Evolutionary conservation across 1,284 basidiomycete genomes (phyloP), one percentile per base, ranked within the genome.

Genomic region (Cutaneotrichosporon cutaneum): DNA sequence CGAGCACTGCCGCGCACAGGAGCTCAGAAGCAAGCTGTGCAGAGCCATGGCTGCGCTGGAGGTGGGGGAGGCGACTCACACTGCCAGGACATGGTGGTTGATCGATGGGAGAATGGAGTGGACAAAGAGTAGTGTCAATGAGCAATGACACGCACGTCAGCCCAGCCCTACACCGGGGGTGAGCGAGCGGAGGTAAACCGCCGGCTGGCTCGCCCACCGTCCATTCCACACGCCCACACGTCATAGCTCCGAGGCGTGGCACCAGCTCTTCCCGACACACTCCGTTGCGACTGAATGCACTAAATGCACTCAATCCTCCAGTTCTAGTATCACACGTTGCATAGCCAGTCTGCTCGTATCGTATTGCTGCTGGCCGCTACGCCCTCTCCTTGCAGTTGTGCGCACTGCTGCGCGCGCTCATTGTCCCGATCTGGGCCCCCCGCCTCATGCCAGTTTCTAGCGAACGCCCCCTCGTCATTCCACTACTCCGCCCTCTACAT

Each of bases 61-160:
- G 16, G 26, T 7, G 27, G 27, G 10, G 8, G 13, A 21, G 8
- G 14, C 22, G 32, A 66, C 64, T 66, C 61, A 66, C 64, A 53
- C 59, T 66, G 64, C 64, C 64, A 66, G 61, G 64, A 66, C 64
- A 66, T 66, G 33, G 55, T 59, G 26, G 22, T 4, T 39, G 51
- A 13, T 58, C 21, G 21, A 33, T 50, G 22, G n/a, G 18, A 18
- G 33, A 39, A 8, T 33, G n/a, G 32, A 30, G 36, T 14, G 44
- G 56, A 57, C 13, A 36, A 16, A 14, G 33, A 33, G 39, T 22
- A 10, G 27, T 27, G 11, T 11, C 18, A 51, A 16, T 32, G 14
- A 51, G 27, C 13, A 30, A 30, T 32, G 48, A 51, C 48, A 51
- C 22, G 45, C 45, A 48, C 9, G 45, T 26, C 45, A 48, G 52